Base-by-base conservation (phyloP, 2,329 filamentous ascomycete genomes). In the Stagonosporopsis vannaccii region DNA sequence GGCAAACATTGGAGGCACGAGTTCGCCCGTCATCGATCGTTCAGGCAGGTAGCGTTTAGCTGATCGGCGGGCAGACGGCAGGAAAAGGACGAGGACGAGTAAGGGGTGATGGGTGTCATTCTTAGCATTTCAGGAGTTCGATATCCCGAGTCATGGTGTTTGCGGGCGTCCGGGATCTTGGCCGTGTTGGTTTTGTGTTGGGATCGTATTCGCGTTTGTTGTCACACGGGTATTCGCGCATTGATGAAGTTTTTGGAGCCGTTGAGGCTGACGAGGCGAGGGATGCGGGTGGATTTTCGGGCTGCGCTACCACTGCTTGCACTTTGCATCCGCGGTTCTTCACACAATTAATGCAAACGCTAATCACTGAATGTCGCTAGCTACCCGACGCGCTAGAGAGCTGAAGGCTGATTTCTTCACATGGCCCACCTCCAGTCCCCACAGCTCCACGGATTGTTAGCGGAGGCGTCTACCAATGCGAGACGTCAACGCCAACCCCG, bases 11-110 rank as follows among this genome's bases (percentile, higher is more conserved):
- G 67, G 69, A n/a, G 65, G 68, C 26, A 50, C 68, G 1, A 52
- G 41, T n/a, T 69, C 63, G 42, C 75, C 73, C 12, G 62, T 77
- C 12, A 74, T 80, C 49, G 78, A 78, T 62, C 66, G 77, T 19
- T 69, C 67, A 55, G 72, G 63, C 48, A 66, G 23, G 23, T 52
- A 52, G 49, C 25, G 39, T 44, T 30, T 52, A 49, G 59, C 62
- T 50, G n/a, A 62, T 39, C 54, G 58, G 33, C 59, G 55, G 51
- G 33, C 28, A 39, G 23, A 53, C 22, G 35, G 44, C 15, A 43
- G 13, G 45, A 43, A 23, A 30, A 36, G 33, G 42, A 46, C 35
- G 41, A 36, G 35, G 25, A 41, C 35, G 36, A 41, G 33, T 37
- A 19, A 46, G 22, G 46, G 32, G 42, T 40, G 39, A 32, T 12